These are phyloP conservation scores for Boletus eberwhitei DNA, from an alignment of 768 basidiomycete species.

Conservation along the genomic window DNA sequence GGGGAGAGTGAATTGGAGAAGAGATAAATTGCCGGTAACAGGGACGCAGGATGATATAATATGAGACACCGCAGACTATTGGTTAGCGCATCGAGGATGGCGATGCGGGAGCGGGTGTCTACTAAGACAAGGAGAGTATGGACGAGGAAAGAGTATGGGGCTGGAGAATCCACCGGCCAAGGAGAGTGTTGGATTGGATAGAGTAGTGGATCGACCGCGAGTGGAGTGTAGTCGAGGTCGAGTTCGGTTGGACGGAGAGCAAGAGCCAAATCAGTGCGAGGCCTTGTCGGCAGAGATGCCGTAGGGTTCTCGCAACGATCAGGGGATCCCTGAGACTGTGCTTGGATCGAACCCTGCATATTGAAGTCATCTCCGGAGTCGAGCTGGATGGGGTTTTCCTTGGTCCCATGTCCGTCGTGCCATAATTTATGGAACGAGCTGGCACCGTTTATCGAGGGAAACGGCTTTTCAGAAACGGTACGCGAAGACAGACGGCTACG, in stretches of 20 bases:
- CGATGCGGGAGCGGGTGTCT: slow-evolving; percentile 67
- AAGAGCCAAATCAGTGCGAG: slow-evolving; percentile 9
- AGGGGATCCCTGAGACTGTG: slow-evolving; percentile 15
- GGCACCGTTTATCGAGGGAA: slow-evolving; percentile 5
- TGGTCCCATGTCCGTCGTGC: slow-evolving; percentile 25
- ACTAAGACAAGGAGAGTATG: slow-evolving; percentile 59
- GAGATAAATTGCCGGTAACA: slow-evolving; percentile 76
- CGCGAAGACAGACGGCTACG: slow-evolving; percentile 8
- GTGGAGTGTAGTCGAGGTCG: slow-evolving; percentile 27
- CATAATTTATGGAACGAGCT: slow-evolving; percentile 6
- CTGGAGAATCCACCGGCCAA: slow-evolving; percentile 37
- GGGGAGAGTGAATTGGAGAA: slow-evolving; percentile 79
- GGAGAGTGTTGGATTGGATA: slow-evolving; percentile 44
- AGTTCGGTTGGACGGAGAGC: slow-evolving; percentile 24
- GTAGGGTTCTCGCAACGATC: slow-evolving; percentile 5
- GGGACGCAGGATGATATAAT: slow-evolving; percentile 59
- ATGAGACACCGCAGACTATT: slow-evolving; percentile 74
- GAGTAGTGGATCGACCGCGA: slow-evolving; percentile 44
- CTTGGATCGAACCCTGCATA: slow-evolving; percentile 2
- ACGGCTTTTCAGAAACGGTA: slow-evolving; percentile 14
- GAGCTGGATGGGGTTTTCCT: slow-evolving; percentile 24
- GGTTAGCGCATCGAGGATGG: slow-evolving; percentile 64
- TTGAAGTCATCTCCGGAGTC: slow-evolving; percentile 19
- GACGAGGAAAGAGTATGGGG: slow-evolving; percentile 71
- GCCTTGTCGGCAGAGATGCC: slow-evolving; percentile 6